Base-by-base conservation (phyloP, 768 basidiomycete genomes). In the Suillus alpinus region DNA sequence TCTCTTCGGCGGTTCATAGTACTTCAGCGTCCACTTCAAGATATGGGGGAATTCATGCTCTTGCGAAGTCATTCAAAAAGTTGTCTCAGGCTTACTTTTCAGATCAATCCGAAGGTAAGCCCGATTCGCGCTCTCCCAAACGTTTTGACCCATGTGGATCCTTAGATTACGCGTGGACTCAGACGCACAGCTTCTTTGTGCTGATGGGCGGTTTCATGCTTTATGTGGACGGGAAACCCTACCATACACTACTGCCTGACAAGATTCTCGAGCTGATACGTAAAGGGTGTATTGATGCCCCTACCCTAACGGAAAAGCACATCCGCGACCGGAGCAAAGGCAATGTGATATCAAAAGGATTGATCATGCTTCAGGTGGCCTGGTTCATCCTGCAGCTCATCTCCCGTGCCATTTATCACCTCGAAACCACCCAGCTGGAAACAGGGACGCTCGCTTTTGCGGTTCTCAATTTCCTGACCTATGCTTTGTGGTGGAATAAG, bases 401-500 rank as follows among this genome's bases (percentile, higher is more conserved):
- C 7, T 65, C 67, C 0, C 69, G 77, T 4, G 43, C 60, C 31
- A 44, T 20, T 6, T 52, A 70, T n/a, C 40, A 57, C 16, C 66
- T 78, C 13, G 66, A 71, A 1, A 50, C 77, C 13, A 76, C 74
- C 7, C 69, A 75, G 40, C 67, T 79, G 16, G 75, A 79, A 61
- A 59, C 78, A 12, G 63, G 71, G 6, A 79, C 78, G 1, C 34
- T 78, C 34, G 77, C 71, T 0, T 76, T 74, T 52, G 71, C 70
- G 2, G 46, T 67, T 2, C 63, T 77, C 36, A 77, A 72, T 34
- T 61, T 69, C 13, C 59, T 68, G n/a, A 71, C 69, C n/a, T 78
- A 76, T 60, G 41, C 56, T 0, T 51, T 75, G 1, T 78, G 79
- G 78, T 78, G 74, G 77, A 37, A 70, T 29, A 80, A 80, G 65